A percentile compares a stretch with the other conserved stretches of the same genome.
These are phyloP conservation scores for Turnera subulata DNA, from an alignment of 345 rosid genomes.

Conservation along the genomic window DNA sequence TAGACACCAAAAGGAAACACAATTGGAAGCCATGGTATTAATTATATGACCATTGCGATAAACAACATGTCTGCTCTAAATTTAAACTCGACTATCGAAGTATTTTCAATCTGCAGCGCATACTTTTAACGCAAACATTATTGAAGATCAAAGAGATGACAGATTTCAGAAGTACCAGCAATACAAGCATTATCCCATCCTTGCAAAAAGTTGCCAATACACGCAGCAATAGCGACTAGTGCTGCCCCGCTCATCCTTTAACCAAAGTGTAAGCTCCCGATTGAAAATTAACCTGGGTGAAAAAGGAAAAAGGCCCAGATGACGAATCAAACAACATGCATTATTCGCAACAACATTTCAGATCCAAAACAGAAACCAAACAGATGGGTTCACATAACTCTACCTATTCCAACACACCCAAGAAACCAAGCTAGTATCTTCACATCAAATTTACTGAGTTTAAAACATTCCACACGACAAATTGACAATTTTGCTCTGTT, in stretches of 20 bases:
- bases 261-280: constrained; percentile 14
- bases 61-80: background rate
- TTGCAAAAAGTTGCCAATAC: constrained; percentile 92
- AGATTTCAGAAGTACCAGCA: constrained; percentile 56
- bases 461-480: background rate
- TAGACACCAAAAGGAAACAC: no score
- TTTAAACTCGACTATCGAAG: background rate
- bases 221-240: constrained; percentile 83
- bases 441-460: background rate
- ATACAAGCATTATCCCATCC: constrained; percentile 99
- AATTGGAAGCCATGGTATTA: background rate
- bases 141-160: constrained; percentile 9
- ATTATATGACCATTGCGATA: background rate
- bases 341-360: background rate
- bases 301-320: constrained; percentile 15
- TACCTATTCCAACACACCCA: background rate
- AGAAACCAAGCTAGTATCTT: background rate
- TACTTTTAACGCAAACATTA: no score
- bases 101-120: no score
- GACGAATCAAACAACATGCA: constrained; percentile 7
- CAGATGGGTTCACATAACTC: background rate
- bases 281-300: constrained; percentile 19
- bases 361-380: constrained; percentile 3
- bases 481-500: background rate
- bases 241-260: constrained; percentile 73